Percentiles rank a stretch among this genome's conserved stretches.
These are phyloP conservation scores for Rhododendron henanense DNA, from an alignment of 148 eudicot species.

Conservation along the genomic window DNA sequence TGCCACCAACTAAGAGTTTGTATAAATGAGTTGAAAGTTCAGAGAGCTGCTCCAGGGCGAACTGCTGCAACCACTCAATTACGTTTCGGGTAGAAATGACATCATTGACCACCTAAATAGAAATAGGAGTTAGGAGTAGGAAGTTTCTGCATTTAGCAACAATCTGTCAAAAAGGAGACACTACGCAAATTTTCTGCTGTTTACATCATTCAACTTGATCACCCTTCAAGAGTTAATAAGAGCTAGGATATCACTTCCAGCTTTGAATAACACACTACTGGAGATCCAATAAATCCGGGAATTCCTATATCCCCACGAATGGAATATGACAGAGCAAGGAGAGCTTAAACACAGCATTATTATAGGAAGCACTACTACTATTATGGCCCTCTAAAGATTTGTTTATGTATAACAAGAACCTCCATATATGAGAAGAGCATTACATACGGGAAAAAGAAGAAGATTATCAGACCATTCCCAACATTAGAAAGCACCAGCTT, in stretches of 20 bases:
- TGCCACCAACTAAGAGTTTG: conserved; percentile 47
- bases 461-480: too few relatives aligned
- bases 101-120: conserved; percentile 45
- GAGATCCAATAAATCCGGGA: neutral
- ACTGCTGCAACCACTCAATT: conserved; percentile 63
- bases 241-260: neutral
- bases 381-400: neutral
- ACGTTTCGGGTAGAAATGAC: conserved; percentile 26
- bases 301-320: neutral
- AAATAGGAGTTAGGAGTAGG: neutral
- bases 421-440: neutral
- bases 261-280: neutral
- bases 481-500: neutral
- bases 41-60: conserved; percentile 74
- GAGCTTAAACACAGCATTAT: neutral
- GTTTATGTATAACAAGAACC: neutral
- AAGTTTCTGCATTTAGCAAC: neutral
- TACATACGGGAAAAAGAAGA: neutral
- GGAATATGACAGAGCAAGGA: neutral
- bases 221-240: neutral
- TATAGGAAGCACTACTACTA: neutral
- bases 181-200: neutral
- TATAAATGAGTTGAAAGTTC: conserved; percentile 62
- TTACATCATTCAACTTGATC: neutral
- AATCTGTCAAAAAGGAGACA: neutral